Evolutionary conservation across 2,329 filamentous ascomycete genomes (phyloP), one percentile per base, ranked within the genome.

Genomic region (Paecilomyces dactylethromorphus): DNA sequence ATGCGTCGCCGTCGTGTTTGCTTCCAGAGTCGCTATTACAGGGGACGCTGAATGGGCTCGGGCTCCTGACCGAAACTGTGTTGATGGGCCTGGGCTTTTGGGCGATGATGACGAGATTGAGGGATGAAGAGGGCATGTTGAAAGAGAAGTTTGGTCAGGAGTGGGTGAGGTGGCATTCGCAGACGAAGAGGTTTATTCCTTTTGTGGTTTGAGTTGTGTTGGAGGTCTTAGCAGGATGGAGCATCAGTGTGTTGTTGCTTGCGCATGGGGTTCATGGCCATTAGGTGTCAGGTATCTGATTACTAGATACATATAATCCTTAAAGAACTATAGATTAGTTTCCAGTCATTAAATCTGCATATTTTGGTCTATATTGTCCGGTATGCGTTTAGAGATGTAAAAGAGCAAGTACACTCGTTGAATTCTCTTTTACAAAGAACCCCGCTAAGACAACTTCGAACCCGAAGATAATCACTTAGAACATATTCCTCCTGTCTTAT

Each of bases 51-150:
- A 50, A 58, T 12, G 65, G 67, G 29, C 60, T 56, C 60, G 68
- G 65, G 1, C 2, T 49, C 29, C 3, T 15, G 21, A 26, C 56
- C 12, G 10, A 60, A 24, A 54, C 10, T 1, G 32, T 10, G 10
- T 32, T 56, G 15, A 31, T 58, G 26, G 39, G 21, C 13, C n/a
- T 59, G 31, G 59, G 49, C 49, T 15, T 61, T 33, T 51, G 71
- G 31, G 18, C 71, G 7, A 54, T 69, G 3, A 64, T 61, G 0
- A 54, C 75, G 2, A 69, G 81, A 24, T 76, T 84, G 0, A 64
- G 57, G 32, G 75, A 84, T 60, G 81, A 83, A 63, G 82, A 85
- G 63, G 59, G 54, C 0, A 82, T 85, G 81, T 60, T 84, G 60
- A 71, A 64, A 55, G 69, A 64, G 3, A 67, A 71, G 15, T 84